These are phyloP conservation scores for Podosphaera aphanis DNA, from an alignment of 2,329 filamentous ascomycete species.

Conservation along the genomic window DNA sequence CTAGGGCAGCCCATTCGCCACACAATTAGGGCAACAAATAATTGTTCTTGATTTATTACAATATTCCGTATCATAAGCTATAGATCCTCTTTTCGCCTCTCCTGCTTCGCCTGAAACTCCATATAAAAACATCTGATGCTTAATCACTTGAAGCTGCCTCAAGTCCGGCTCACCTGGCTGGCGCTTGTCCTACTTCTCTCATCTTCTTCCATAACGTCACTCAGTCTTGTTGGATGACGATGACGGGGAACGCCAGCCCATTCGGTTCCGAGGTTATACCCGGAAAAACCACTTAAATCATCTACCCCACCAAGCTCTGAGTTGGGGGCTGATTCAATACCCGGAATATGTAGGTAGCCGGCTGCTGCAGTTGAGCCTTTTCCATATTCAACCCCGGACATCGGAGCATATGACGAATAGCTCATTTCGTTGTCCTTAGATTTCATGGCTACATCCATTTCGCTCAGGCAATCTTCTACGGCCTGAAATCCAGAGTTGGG, in stretches of 20 bases:
- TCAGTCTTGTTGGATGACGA: conserved; percentile 70
- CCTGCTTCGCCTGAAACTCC: too few relatives aligned
- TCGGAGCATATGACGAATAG: conserved; percentile 9
- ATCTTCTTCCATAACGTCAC: conserved; percentile 72
- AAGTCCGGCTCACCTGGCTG: conserved; percentile 12
- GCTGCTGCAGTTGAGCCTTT: conserved; percentile 7
- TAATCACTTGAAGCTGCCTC: conserved; percentile 1
- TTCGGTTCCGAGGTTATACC: conserved; percentile 38
- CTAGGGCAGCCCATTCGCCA: too few relatives aligned
- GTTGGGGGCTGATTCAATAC: conserved; percentile 3
- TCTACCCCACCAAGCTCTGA: conserved; percentile 14
- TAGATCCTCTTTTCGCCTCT: too few relatives aligned
- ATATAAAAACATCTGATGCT: too few relatives aligned
- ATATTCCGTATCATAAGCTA: too few relatives aligned
- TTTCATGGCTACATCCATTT: conserved; percentile 26
- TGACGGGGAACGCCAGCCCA: conserved; percentile 63
- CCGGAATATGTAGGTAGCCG: background rate
- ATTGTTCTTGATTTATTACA: too few relatives aligned
- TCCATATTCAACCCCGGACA: conserved; percentile 12
- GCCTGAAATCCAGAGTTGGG: conserved; percentile 27
- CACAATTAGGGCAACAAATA: too few relatives aligned
- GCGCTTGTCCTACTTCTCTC: conserved; percentile 53
- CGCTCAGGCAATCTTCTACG: conserved; percentile 25
- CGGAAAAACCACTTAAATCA: conserved; percentile 34
- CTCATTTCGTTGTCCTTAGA: conserved; percentile 4